Conservation (phyloP, 495 filamentous ascomycete genomes). For the Talaromyces nanjingensis region DNA sequence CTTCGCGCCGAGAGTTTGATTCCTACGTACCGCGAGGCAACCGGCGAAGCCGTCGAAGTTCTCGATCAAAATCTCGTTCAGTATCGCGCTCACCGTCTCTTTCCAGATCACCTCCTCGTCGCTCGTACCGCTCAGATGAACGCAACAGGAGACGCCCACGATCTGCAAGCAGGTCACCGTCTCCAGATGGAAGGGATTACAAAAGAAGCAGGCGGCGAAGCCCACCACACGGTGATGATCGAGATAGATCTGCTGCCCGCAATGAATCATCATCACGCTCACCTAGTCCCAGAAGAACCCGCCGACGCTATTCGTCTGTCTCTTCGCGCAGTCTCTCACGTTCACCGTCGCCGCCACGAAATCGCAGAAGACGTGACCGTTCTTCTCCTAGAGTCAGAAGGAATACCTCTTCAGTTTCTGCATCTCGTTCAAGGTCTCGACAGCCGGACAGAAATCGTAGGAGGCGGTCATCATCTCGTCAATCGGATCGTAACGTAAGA, state of each 20-base stretch:
- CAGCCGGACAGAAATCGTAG: constrained; percentile 22
- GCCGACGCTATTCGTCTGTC: constrained; percentile 32
- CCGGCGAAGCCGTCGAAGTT: constrained; percentile 29
- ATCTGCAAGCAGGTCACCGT: constrained; percentile 30
- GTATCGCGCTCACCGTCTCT: constrained; percentile 29
- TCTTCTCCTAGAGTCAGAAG: constrained; percentile 29
- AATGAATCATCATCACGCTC: constrained; percentile 53
- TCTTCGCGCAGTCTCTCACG: constrained; percentile 42
- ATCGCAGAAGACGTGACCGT: constrained; percentile 25
- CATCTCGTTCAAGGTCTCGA: constrained; percentile 35
- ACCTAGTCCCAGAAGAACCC: constrained; percentile 53
- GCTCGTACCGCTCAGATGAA: constrained; percentile 26
- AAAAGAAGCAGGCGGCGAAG: constrained; percentile 32
- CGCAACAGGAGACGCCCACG: constrained; percentile 27
- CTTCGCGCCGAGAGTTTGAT: constrained; percentile 46
- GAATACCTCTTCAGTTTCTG: constrained; percentile 32
- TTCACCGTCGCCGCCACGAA: constrained; percentile 23
- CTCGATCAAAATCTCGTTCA: constrained; percentile 28
- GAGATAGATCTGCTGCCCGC: constrained; percentile 42
- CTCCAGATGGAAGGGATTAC: constrained; percentile 29
- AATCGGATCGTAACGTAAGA: background rate
- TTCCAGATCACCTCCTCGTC: constrained; percentile 33
- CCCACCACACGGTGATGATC: constrained; percentile 43
- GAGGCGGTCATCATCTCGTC: constrained; percentile 35
- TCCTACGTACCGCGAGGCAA: constrained; percentile 47